Evolutionary conservation across 2,329 filamentous ascomycete genomes (phyloP).

Genomic region (Cladosporium sphaerospermum): DNA sequence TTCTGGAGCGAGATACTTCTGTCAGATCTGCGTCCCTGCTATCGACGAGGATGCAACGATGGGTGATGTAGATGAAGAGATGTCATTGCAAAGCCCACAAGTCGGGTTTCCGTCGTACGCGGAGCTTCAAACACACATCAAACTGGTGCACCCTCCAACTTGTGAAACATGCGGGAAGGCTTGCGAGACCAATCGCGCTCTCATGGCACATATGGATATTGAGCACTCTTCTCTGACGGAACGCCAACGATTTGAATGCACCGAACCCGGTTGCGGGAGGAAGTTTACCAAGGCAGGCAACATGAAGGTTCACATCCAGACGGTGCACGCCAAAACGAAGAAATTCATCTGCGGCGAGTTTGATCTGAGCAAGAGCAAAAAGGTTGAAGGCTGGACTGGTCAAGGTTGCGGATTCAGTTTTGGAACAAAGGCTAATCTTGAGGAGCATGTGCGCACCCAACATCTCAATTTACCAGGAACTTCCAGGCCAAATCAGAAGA

Average conservation of each 20-base stretch:
- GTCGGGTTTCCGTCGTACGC: constrained; percentile 61
- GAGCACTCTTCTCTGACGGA: constrained; percentile 48
- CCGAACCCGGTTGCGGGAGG: constrained; percentile 62
- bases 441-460: constrained; percentile 76
- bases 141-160: constrained; percentile 61
- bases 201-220: constrained; percentile 73
- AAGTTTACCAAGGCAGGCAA: constrained; percentile 81
- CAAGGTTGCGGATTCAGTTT: constrained; percentile 68
- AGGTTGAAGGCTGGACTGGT: constrained; percentile 57
- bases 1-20: constrained; percentile 65
- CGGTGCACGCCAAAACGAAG: constrained; percentile 65
- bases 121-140: constrained; percentile 67
- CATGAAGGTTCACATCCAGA: constrained; percentile 69
- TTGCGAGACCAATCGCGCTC: constrained; percentile 59
- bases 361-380: constrained; percentile 53
- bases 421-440: constrained; percentile 68
- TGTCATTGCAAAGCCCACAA: constrained; percentile 14
- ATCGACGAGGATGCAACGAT: constrained; percentile 13
- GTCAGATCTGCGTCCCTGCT: constrained; percentile 59
- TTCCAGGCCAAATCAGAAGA: constrained; percentile 10
- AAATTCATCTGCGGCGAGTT: constrained; percentile 73
- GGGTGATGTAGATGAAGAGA: constrained; percentile 30
- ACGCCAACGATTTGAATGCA: constrained; percentile 56
- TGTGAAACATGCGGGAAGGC: constrained; percentile 69
- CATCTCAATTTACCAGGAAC: constrained; percentile 49